Percentiles rank a stretch among this genome's conserved stretches.
Conservation (phyloP, 805 yeast species). For the Saturnispora saitoi region DNA sequence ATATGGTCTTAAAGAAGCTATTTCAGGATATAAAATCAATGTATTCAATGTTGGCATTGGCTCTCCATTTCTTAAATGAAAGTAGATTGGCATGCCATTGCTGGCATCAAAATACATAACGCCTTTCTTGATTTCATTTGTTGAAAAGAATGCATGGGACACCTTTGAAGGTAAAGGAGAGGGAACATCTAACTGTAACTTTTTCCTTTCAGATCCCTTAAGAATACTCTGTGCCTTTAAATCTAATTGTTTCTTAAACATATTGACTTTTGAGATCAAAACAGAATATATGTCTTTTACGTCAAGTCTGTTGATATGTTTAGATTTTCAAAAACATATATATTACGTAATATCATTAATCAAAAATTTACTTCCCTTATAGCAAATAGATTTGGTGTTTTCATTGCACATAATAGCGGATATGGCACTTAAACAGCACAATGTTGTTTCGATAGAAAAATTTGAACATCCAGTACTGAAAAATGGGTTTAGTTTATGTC, state of each 20-base stretch:
- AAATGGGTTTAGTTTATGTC: slow-evolving; percentile 24
- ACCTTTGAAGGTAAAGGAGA: slow-evolving; percentile 42
- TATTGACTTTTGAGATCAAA: slow-evolving; percentile 14
- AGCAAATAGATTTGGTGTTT: not conserved
- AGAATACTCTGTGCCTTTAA: slow-evolving; percentile 71
- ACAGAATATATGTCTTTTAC: not conserved
- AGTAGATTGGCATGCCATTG: slow-evolving; percentile 63
- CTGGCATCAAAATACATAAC: slow-evolving; percentile 51
- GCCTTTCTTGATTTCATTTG: slow-evolving; percentile 44
- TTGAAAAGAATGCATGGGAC: slow-evolving; percentile 57
- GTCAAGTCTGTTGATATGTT: too few relatives aligned
- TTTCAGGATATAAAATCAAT: slow-evolving; percentile 57
- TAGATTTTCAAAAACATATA: too few relatives aligned
- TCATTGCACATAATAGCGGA: not conserved
- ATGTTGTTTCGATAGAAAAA: not conserved
- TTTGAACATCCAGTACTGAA: not conserved
- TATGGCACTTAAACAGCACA: not conserved
- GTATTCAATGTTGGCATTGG: slow-evolving; percentile 63
- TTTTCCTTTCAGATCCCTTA: slow-evolving; percentile 72
- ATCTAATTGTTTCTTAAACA: slow-evolving; percentile 49
- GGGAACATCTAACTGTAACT: slow-evolving; percentile 33
- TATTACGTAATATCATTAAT: too few relatives aligned
- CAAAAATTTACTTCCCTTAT: not conserved
- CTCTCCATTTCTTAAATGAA: slow-evolving; percentile 28
- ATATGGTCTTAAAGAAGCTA: slow-evolving; percentile 18